Evolutionary conservation across 495 filamentous ascomycete species (phyloP), one percentile per base, ranked within the genome.

Genomic region (Podospora pseudopauciseta): DNA sequence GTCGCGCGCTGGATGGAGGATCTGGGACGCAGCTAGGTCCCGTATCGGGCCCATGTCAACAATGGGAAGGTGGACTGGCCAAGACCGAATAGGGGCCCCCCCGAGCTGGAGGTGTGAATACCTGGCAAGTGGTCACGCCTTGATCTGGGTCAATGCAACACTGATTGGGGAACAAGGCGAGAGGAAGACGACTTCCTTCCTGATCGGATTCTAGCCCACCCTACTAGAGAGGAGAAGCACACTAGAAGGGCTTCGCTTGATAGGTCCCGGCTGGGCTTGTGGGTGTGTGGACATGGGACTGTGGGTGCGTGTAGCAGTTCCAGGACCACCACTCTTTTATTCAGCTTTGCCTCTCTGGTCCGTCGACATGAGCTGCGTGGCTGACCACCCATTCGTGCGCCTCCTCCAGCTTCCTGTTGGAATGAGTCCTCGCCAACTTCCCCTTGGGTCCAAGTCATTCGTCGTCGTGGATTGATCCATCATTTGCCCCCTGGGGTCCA

Each of bases 171-270:
- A 49, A 49, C 32, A 59, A 27, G 20, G 55, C 7, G 28, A 58
- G 53, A 6, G 4, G 20, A 18, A 56, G 26, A 23, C 18, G 27
- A 56, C 66, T 69, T 71, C 73, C 73, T 75, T 73, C 73, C 71
- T 64, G 66, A 75, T 75, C 67, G 27, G 68, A 69, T 55, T 60
- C 26, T 27, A 44, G 28, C 32, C 27, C 63, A 9, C 28, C n/a
- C 23, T 56, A 28, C 26, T 28, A 23, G 28, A 65, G 65, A 39
- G 27, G n/a, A 34, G 64, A 44, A n/a, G 65, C 16, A 7, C 53
- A 54, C 28, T 57, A 6, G 39, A 63, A 15, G 27, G n/a, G 1
- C 34, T 9, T 15, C n/a, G 27, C 11, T 63, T 57, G 60, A 7
- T 49, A 61, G 26, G 19, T 62, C 5, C 59, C 65, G 18, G 9